Conservation (phyloP, 805 yeast genomes). For the Priceomyces medius region DNA sequence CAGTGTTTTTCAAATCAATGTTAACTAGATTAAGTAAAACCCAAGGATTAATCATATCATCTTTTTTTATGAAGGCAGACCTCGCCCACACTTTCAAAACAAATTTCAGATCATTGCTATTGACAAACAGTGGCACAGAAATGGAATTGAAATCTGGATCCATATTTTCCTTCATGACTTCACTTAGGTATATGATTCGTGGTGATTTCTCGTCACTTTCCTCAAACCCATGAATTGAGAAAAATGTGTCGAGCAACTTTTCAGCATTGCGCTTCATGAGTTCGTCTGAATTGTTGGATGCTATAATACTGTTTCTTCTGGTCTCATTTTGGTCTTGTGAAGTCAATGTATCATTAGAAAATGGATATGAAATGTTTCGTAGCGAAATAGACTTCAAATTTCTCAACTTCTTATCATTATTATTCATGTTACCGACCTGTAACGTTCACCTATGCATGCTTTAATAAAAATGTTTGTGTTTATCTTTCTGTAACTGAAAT, state of each 20-base stretch:
- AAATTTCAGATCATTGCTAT: slow-evolving; percentile 8
- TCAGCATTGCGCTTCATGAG: slow-evolving; percentile 13
- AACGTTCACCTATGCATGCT: not conserved
- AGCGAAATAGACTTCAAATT: slow-evolving; percentile 14
- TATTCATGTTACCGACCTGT: not conserved
- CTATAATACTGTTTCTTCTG: slow-evolving; percentile 10
- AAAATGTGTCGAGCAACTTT: slow-evolving; percentile 24
- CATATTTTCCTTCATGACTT: slow-evolving; percentile 18
- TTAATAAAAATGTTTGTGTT: not conserved
- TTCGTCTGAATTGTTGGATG: slow-evolving; percentile 12
- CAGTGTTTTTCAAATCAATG: slow-evolving; percentile 17
- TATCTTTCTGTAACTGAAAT: too few species aligned
- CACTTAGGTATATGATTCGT: slow-evolving; percentile 33
- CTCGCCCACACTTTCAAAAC: slow-evolving; percentile 21
- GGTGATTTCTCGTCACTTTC: slow-evolving; percentile 8
- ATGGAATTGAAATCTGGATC: slow-evolving; percentile 29
- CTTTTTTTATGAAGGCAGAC: slow-evolving; percentile 1
- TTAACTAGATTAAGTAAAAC: slow-evolving; percentile 14
- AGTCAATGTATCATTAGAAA: not conserved
- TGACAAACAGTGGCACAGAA: slow-evolving; percentile 21
- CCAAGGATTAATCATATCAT: slow-evolving; percentile 16
- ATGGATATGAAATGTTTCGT: slow-evolving; percentile 14
- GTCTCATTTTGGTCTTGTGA: slow-evolving; percentile 1
- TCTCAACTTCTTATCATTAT: slow-evolving; percentile 13
- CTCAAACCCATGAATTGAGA: slow-evolving; percentile 21